Evolutionary conservation across 1,139 yeast species (phyloP).

Genomic region (Scheffersomyces titani): DNA sequence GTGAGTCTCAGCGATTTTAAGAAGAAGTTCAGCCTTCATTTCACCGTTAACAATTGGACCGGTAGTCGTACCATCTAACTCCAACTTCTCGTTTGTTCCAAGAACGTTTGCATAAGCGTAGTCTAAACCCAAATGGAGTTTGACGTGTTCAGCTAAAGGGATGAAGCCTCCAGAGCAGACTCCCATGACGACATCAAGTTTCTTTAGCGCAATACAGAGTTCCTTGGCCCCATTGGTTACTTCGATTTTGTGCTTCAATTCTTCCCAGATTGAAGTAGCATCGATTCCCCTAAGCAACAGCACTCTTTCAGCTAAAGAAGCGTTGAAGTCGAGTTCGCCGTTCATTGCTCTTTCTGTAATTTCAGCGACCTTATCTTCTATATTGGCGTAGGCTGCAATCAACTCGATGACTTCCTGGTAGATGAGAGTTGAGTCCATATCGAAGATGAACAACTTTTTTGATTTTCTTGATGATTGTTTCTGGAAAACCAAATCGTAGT

Average conservation of each 20-base stretch:
- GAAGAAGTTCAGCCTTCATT: constrained; percentile 73
- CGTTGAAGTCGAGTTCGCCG: constrained; percentile 90
- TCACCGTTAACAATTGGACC: constrained; percentile 89
- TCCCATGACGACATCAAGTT: constrained; percentile 68
- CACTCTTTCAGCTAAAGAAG: constrained; percentile 77
- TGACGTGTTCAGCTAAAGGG: constrained; percentile 80
- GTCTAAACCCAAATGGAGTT: constrained; percentile 68
- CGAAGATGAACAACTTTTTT: constrained; percentile 80
- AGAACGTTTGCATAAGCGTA: constrained; percentile 86
- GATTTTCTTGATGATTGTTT: constrained; percentile 32
- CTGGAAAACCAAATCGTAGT: constrained; percentile 40
- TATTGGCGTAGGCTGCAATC: constrained; percentile 86
- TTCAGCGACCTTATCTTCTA: constrained; percentile 70
- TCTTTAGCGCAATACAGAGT: constrained; percentile 62
- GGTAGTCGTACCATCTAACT: constrained; percentile 52
- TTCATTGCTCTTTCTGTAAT: constrained; percentile 97
- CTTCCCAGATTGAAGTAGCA: constrained; percentile 72
- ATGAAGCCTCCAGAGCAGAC: constrained; percentile 95
- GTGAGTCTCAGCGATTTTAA: constrained; percentile 66
- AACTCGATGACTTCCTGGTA: constrained; percentile 96
- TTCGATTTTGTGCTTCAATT: constrained; percentile 64
- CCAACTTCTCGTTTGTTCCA: constrained; percentile 55
- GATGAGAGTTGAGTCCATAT: constrained; percentile 97
- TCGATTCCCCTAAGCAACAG: constrained; percentile 77
- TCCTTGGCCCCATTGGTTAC: constrained; percentile 85